Evolutionary conservation across 139 green algal genomes (phyloP), one percentile per base, ranked within the genome.

Genomic region (Chlorella sorokiniana): DNA sequence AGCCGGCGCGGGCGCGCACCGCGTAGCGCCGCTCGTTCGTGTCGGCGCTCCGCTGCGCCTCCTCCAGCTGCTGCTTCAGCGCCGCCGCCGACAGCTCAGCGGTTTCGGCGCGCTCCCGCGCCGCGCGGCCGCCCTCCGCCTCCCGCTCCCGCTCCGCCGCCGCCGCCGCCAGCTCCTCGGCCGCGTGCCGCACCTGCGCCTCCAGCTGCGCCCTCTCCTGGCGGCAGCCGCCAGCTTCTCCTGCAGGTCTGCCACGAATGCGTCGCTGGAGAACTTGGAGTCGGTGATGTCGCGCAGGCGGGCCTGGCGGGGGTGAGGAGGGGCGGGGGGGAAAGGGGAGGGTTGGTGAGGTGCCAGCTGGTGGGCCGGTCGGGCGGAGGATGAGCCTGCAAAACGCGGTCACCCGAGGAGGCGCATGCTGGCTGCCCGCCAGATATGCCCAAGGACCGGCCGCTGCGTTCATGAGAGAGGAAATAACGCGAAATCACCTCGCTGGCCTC

Each of bases 21-120:
- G 56, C 56, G 22, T 65, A 65, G 56, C 56, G 16, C 56, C 23
- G 77, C 62, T 82, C 77, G 31, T 37, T 41, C 3, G 42, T n/a
- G 8, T 81, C 76, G 18, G 48, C 40, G 59, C 81, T 68, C 33
- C 40, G 64, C 45, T 76, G 31, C 35, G 67, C 29, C 8, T 62
- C 52, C 27, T 44, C 68, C 70, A 87, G 41, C 76, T 85, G 78
- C 69, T 35, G n/a, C n/a, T 63, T 73, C 23, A 87, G 69, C 29
- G 40, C 42, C 16, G 74, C 83, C 14, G 41, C 40, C 4, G 78
- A 38, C 3, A 75, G 27, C 18, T 81, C 76, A 3, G 69, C 78
- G 25, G 54, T 69, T 54, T 81, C 76, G 44, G n/a, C 41, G 40
- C 83, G 76, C 68, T 84, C 77, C 33, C 52, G 76, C 51, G 35